Percentiles rank a stretch among this genome's conserved stretches.
phyloP scores from a whole-genome alignment of 345 rosid genomes.

The Lepidium sativum region DNA sequence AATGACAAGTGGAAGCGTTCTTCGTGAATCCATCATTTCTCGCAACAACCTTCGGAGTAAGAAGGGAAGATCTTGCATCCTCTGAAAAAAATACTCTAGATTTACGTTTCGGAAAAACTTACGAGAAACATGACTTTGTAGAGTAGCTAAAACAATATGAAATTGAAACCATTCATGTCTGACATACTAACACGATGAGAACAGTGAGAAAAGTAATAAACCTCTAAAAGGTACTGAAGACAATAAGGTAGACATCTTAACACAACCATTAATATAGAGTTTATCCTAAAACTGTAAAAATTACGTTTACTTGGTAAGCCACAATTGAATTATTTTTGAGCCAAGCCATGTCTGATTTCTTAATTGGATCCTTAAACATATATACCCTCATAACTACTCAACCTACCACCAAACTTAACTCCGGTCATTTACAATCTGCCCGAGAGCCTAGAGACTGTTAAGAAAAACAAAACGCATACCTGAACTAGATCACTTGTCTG shows the following conservation, averaged over 20 bases:
- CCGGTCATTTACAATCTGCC: not conserved
- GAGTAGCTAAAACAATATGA: not conserved
- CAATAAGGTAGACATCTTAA: not conserved
- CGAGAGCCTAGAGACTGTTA: not conserved
- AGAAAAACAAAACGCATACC: slow-evolving; percentile 28
- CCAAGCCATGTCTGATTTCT: not conserved
- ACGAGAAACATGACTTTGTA: not conserved
- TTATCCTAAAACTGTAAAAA: not conserved
- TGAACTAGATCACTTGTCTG: slow-evolving; percentile 41
- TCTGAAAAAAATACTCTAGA: slow-evolving; percentile 31
- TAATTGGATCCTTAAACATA: not conserved
- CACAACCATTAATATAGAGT: not conserved
- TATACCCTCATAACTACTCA: not conserved
- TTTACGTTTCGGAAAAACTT: not conserved
- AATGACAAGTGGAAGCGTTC: slow-evolving; percentile 85
- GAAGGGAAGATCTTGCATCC: slow-evolving; percentile 91
- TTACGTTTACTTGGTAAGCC: not conserved
- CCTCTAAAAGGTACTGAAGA: not conserved
- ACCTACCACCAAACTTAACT: not conserved
- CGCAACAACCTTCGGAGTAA: slow-evolving; percentile 63
- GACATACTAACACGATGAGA: not conserved
- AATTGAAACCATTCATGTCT: not conserved
- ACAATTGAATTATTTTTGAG: not conserved
- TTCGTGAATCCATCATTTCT: slow-evolving; percentile 69
- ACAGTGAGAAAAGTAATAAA: not conserved